phyloP scores from a whole-genome alignment of 2,329 filamentous ascomycete species.

The Ophiostoma quercus region DNA sequence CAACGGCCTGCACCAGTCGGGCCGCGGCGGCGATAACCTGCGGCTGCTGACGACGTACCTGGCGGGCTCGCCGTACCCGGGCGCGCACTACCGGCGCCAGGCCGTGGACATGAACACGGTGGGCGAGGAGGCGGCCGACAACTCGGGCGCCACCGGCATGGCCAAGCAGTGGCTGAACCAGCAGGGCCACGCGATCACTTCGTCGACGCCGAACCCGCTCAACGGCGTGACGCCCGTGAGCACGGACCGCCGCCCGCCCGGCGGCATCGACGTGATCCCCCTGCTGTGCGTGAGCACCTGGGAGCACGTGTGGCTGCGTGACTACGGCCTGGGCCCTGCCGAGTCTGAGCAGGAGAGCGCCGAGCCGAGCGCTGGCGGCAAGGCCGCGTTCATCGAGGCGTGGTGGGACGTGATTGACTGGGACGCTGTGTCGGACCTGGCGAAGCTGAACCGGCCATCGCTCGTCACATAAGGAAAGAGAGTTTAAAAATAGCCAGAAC shows the following conservation, averaged over 20 bases:
- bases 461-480: conserved; percentile 22
- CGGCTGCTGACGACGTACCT: conserved; percentile 84
- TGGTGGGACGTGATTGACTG: conserved; percentile 93
- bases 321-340: conserved; percentile 59
- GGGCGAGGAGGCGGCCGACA: conserved; percentile 33
- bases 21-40: conserved; percentile 35
- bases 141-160: conserved; percentile 34
- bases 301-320: conserved; percentile 87
- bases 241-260: conserved; percentile 48
- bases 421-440: conserved; percentile 57
- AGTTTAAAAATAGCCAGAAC: not conserved
- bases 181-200: conserved; percentile 30
- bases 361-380: conserved; percentile 58
- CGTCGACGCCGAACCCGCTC: conserved; percentile 25
- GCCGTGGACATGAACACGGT: conserved; percentile 64
- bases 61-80: conserved; percentile 80
- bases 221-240: conserved; percentile 8
- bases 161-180: conserved; percentile 39
- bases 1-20: conserved; percentile 26
- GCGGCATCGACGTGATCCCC: conserved; percentile 64
- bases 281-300: conserved; percentile 91
- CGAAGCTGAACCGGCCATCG: conserved; percentile 32
- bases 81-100: conserved; percentile 74
- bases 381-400: conserved; percentile 65
- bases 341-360: conserved; percentile 24